phyloP scores from a whole-genome alignment of 495 filamentous ascomycete genomes.

The Schizothecium vesticola region DNA sequence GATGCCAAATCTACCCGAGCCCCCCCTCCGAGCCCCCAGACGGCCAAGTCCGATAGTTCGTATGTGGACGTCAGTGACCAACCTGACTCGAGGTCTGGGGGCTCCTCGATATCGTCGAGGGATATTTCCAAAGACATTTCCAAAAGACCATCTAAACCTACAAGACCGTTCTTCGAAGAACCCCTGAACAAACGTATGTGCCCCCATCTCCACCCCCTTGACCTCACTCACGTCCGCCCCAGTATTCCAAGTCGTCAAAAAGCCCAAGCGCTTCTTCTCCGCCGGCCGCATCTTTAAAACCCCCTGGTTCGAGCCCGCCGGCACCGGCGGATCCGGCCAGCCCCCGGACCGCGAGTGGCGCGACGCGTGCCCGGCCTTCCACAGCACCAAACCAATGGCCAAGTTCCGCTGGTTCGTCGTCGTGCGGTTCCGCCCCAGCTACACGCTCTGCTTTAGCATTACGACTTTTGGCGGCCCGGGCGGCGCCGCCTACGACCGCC shows the following conservation, averaged over 20 bases:
- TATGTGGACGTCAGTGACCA: neutral
- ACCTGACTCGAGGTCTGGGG: neutral
- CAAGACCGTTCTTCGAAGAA: conserved; percentile 1
- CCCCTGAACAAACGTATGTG: conserved; percentile 13
- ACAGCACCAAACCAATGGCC: conserved; percentile 19
- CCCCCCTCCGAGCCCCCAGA: neutral
- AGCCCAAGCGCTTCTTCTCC: conserved; percentile 40
- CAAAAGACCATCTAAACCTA: neutral
- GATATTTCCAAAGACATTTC: neutral
- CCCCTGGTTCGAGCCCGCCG: conserved; percentile 30
- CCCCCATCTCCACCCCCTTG: neutral
- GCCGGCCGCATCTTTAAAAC: conserved; percentile 32
- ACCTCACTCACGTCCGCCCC: neutral
- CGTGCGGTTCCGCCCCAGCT: conserved; percentile 22
- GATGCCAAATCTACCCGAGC: neutral
- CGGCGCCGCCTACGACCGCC: conserved; percentile 5
- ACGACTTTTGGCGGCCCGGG: conserved; percentile 16
- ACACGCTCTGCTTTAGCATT: conserved; percentile 33
- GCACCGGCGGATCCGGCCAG: neutral
- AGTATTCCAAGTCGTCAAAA: conserved; percentile 24
- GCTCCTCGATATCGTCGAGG: neutral
- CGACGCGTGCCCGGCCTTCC: conserved; percentile 12
- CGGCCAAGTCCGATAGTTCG: neutral
- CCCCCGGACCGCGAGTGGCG: conserved; percentile 17
- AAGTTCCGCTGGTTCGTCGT: conserved; percentile 33